Conservation (phyloP, 2,329 filamentous ascomycete species). For the Aquanectria penicillioides region DNA sequence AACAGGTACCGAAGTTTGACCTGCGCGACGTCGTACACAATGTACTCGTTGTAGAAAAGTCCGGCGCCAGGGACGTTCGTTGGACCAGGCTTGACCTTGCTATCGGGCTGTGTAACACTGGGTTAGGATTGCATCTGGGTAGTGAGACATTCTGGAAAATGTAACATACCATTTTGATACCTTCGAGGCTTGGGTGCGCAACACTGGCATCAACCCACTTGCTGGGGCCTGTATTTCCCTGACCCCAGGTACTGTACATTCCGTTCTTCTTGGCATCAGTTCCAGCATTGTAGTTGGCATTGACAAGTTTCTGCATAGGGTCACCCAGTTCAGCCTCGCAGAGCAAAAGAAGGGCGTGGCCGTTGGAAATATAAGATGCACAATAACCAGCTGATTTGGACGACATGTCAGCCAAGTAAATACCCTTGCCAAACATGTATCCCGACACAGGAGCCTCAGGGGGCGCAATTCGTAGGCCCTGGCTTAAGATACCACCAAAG, state of each 20-base stretch:
- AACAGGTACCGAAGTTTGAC: conserved; percentile 77
- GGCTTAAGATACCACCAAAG: conserved; percentile 86
- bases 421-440: conserved; percentile 92
- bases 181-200: conserved; percentile 72
- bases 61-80: conserved; percentile 58
- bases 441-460: conserved; percentile 82
- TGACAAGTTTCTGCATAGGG: conserved; percentile 73
- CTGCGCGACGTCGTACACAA: conserved; percentile 75
- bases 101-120: conserved; percentile 58
- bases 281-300: conserved; percentile 70
- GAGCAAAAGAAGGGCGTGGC: conserved; percentile 78
- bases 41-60: conserved; percentile 79
- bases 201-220: conserved; percentile 80
- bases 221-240: conserved; percentile 70
- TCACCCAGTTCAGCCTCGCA: conserved; percentile 82
- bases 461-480: conserved; percentile 90
- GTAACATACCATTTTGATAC: conserved; percentile 75
- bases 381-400: conserved; percentile 88
- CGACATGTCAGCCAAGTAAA: conserved; percentile 88
- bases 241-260: conserved; percentile 75
- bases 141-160: neutral
- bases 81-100: conserved; percentile 53
- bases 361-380: conserved; percentile 67
- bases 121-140: conserved; percentile 4
- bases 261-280: conserved; percentile 68